These are phyloP conservation scores for Leccinum fallax DNA, from an alignment of 1,284 basidiomycete species.

Conservation along the genomic window DNA sequence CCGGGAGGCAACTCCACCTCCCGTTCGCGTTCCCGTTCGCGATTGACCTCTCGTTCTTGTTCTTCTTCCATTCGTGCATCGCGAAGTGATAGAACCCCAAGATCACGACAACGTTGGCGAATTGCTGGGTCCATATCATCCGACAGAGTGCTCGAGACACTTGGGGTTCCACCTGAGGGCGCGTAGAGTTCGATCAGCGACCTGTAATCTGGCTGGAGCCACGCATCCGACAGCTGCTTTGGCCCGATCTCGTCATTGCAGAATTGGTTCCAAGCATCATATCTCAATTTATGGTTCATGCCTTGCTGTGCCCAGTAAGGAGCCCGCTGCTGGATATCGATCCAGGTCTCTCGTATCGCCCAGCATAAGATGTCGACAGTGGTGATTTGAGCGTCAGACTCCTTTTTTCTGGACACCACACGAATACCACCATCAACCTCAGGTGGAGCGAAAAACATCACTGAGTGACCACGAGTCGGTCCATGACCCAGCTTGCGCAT, in stretches of 20 bases:
- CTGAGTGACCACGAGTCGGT: background rate
- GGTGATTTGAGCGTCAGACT: background rate
- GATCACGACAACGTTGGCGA: too few species aligned
- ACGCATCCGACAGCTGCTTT: background rate
- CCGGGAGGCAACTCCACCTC: background rate
- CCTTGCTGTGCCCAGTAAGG: background rate
- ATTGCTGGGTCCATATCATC: too few species aligned
- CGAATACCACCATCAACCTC: background rate
- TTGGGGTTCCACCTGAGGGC: background rate
- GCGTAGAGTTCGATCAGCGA: background rate
- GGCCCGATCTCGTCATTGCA: background rate
- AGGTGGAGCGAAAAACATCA: background rate
- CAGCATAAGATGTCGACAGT: background rate
- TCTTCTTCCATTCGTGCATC: background rate
- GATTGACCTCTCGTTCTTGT: background rate
- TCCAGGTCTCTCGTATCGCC: background rate
- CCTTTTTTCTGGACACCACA: background rate
- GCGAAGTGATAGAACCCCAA: background rate
- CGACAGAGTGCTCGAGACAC: too few species aligned
- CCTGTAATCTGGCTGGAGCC: background rate
- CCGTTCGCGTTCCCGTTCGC: background rate
- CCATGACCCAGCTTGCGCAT: background rate
- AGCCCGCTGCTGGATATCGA: background rate
- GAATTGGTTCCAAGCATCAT: background rate
- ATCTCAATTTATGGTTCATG: background rate